Evolutionary conservation across 75 land plant genomes (phyloP).

Genomic region (Selaginella tamariscina): DNA sequence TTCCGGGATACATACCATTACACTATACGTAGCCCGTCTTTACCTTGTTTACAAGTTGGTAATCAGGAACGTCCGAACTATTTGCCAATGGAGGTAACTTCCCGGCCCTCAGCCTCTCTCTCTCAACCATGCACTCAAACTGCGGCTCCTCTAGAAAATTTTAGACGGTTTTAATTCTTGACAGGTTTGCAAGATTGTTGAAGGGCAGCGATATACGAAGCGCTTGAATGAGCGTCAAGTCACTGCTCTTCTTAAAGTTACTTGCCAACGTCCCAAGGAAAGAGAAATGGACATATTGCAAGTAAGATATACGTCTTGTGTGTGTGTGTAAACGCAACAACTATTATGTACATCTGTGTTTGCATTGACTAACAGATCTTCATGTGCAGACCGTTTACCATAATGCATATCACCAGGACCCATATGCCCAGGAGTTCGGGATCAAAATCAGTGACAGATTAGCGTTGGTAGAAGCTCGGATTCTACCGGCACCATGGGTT

Average conservation of each 20-base stretch:
- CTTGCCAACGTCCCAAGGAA: conserved; percentile 1
- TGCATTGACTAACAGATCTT: neutral
- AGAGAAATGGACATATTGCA: neutral
- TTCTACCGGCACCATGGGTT: conserved; percentile 80
- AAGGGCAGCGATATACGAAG: conserved; percentile 7
- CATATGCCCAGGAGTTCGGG: conserved; percentile 2
- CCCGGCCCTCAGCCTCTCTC: too few species aligned
- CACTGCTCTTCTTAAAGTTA: neutral
- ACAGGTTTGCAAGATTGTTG: conserved; percentile 11
- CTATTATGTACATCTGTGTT: neutral
- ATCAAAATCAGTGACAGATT: neutral
- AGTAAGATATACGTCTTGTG: neutral
- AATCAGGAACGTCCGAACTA: conserved; percentile 64
- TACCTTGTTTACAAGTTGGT: conserved; percentile 84
- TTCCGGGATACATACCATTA: conserved; percentile 77
- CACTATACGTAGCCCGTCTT: conserved; percentile 41
- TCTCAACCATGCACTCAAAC: too few species aligned
- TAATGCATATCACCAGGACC: neutral
- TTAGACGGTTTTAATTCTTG: too few species aligned
- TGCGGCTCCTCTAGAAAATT: too few species aligned
- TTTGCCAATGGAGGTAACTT: conserved; percentile 77
- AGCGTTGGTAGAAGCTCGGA: conserved; percentile 53
- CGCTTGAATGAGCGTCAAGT: conserved; percentile 6
- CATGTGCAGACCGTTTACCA: neutral
- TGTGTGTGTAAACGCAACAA: neutral